phyloP scores from a whole-genome alignment of 2,329 filamentous ascomycete genomes.

The Cyanodermella asteris region DNA sequence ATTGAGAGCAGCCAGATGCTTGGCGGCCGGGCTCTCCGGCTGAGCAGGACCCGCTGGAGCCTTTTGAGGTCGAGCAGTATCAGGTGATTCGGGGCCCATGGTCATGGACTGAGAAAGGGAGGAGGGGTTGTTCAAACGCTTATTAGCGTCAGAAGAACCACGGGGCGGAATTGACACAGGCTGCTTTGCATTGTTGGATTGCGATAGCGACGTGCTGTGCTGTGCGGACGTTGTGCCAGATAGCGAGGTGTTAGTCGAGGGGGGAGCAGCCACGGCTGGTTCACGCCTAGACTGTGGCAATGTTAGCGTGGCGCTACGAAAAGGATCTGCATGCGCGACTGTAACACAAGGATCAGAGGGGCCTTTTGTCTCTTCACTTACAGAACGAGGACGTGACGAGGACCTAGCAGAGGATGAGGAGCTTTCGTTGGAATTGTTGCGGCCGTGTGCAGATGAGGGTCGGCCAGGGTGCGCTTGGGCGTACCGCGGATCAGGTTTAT shows the following conservation, averaged over 20 bases:
- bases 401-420: conserved; percentile 43
- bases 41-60: conserved; percentile 16
- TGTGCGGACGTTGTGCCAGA: too few relatives aligned
- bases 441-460: too few relatives aligned
- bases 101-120: conserved; percentile 51
- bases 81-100: conserved; percentile 31
- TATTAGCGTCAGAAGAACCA: conserved; percentile 43
- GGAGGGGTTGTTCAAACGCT: conserved; percentile 45
- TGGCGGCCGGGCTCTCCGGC: conserved; percentile 46
- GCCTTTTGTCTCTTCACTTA: conserved; percentile 4
- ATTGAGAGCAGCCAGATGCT: conserved; percentile 69
- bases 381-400: conserved; percentile 3
- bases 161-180: conserved; percentile 37
- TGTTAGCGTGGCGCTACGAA: conserved; percentile 2
- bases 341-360: background rate
- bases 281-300: conserved; percentile 7
- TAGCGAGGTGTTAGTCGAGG: too few relatives aligned
- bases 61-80: conserved; percentile 11
- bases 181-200: conserved; percentile 30
- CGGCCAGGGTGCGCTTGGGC: too few relatives aligned
- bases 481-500: too few relatives aligned
- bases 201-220: conserved; percentile 7
- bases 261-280: conserved; percentile 2
- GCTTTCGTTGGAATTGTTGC: too few relatives aligned
- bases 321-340: background rate